phyloP scores from a whole-genome alignment of 192 early-diverging fungal genomes.

The Thoreauomyces humboldtii region DNA sequence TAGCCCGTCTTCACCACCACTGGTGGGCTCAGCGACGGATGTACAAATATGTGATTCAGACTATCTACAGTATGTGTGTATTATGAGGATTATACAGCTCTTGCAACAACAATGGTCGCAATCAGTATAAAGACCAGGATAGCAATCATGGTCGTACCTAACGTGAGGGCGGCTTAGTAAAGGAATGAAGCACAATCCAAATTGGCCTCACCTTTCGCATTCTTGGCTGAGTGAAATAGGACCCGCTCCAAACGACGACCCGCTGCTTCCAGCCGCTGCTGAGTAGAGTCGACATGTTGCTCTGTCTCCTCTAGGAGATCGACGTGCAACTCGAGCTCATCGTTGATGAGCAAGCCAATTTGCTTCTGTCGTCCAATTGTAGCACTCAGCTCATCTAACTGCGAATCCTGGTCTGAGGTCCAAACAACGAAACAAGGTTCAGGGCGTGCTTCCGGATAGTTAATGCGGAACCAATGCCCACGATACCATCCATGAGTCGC shows the following conservation, averaged over 20 bases:
- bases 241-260: constrained; percentile 50
- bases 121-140: constrained; percentile 28
- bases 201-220: constrained; percentile 6
- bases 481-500: constrained; percentile 61
- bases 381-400: constrained; percentile 61
- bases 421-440: no score
- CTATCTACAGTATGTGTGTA: no score
- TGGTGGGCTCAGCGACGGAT: no score
- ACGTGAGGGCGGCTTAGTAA: no score
- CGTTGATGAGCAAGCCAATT: constrained; percentile 68
- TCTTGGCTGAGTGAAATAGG: constrained; percentile 21
- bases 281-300: constrained; percentile 57
- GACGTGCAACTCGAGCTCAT: constrained; percentile 71
- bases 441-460: no score
- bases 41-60: no score
- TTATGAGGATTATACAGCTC: no score
- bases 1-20: no score
- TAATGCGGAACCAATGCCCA: no score
- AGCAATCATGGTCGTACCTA: constrained; percentile 22
- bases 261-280: constrained; percentile 43
- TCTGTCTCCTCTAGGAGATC: constrained; percentile 73
- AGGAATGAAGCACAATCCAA: no score
- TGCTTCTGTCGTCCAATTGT: constrained; percentile 67
- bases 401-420: constrained; percentile 80
- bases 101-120: constrained; percentile 26